Evolutionary conservation across 495 filamentous ascomycete species (phyloP).

Genomic region (Stereocaulon alpinum): DNA sequence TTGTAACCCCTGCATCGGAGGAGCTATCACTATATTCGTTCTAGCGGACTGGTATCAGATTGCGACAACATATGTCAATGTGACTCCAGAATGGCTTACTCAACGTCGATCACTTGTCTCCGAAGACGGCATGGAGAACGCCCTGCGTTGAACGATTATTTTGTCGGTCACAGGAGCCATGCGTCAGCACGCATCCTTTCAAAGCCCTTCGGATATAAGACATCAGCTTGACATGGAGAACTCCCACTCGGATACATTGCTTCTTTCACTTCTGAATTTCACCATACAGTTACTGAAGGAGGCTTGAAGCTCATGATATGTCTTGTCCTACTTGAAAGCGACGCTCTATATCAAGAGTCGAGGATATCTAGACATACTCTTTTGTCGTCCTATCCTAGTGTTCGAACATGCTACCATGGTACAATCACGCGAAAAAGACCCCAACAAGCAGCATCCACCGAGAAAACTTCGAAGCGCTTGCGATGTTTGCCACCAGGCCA

Average conservation of each 20-base stretch:
- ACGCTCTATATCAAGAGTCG: neutral
- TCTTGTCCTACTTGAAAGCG: neutral
- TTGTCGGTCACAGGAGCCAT: neutral
- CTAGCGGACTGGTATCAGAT: neutral
- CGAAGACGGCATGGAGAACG: neutral
- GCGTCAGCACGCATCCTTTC: neutral
- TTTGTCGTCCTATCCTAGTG: neutral
- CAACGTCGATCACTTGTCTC: neutral
- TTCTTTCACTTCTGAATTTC: neutral
- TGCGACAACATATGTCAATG: neutral
- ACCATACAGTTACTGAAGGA: neutral
- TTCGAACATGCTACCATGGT: constrained; percentile 1
- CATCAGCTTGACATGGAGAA: neutral
- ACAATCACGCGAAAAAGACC: constrained; percentile 10
- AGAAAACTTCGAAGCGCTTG: constrained; percentile 24
- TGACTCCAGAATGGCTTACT: neutral
- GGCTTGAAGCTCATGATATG: neutral
- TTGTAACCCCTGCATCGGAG: neutral
- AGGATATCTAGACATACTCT: neutral
- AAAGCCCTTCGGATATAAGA: neutral
- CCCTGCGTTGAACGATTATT: neutral
- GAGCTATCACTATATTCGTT: neutral
- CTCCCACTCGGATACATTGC: neutral
- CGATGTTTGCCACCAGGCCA: constrained; percentile 24
- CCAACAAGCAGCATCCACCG: constrained; percentile 1